phyloP scores from a whole-genome alignment of 371 early-diverging fungal genomes.

The Zychaea mexicana region DNA sequence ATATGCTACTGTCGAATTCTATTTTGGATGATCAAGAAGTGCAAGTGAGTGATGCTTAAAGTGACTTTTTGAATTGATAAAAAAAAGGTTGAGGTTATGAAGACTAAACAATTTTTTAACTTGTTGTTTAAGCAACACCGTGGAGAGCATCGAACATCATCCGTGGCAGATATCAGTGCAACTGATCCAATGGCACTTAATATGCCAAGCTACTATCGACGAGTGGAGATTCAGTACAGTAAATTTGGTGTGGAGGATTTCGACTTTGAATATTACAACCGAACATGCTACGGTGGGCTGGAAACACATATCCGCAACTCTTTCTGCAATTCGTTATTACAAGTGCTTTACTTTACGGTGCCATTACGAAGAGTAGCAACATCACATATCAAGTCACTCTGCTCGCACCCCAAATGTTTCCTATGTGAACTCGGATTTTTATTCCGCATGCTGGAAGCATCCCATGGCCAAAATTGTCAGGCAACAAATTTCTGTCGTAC shows the following conservation, averaged over 20 bases:
- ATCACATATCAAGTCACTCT: constrained; percentile 71
- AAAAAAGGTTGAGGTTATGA: neutral
- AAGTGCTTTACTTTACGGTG: constrained; percentile 75
- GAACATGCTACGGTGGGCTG: constrained; percentile 82
- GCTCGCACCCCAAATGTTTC: constrained; percentile 79
- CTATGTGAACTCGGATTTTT: constrained; percentile 92
- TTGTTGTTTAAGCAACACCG: constrained; percentile 4
- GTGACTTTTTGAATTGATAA: neutral
- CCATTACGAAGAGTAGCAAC: constrained; percentile 71
- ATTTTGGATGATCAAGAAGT: constrained; percentile 27
- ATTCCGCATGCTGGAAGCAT: constrained; percentile 88
- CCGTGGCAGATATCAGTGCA: constrained; percentile 30
- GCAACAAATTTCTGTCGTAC: constrained; percentile 89
- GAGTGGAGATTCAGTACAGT: constrained; percentile 82
- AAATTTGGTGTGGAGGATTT: constrained; percentile 97
- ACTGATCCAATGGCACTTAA: constrained; percentile 40
- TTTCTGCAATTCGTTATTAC: constrained; percentile 88
- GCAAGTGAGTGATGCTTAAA: constrained; percentile 7
- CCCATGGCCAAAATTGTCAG: constrained; percentile 91
- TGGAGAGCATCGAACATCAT: constrained; percentile 40
- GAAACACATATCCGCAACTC: constrained; percentile 91
- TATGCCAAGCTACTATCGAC: constrained; percentile 74
- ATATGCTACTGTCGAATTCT: constrained; percentile 51
- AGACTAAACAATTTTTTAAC: too few species aligned
- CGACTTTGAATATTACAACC: constrained; percentile 94